A percentile compares a stretch with the other conserved stretches of the same genome.
These are phyloP conservation scores for Elaeagnus macrophylla DNA, from an alignment of 306 rosid species.

Conservation along the genomic window DNA sequence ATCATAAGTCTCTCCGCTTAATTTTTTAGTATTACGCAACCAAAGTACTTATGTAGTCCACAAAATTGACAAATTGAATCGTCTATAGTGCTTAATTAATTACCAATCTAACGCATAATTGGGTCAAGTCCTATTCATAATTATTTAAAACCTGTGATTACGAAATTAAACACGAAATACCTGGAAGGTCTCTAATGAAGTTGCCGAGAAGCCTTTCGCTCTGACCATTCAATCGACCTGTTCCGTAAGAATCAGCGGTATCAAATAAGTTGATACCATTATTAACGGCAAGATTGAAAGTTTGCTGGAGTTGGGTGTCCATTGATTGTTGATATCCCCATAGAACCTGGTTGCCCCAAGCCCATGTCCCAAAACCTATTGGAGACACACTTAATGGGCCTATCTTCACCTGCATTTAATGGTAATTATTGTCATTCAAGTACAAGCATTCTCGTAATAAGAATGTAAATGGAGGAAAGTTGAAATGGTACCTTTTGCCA, in stretches of 20 bases:
- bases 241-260: constrained; percentile 91
- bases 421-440: constrained; percentile 11
- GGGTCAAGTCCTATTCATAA: no score
- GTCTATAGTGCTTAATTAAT: neutral
- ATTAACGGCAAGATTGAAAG: constrained; percentile 61
- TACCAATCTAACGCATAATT: neutral
- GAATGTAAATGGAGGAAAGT: neutral
- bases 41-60: no score
- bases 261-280: constrained; percentile 84
- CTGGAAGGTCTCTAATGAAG: constrained; percentile 63
- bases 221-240: constrained; percentile 83
- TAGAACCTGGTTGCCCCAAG: constrained; percentile 93
- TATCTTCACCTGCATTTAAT: constrained; percentile 51
- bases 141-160: no score
- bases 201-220: constrained; percentile 80
- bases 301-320: constrained; percentile 75
- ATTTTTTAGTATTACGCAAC: no score
- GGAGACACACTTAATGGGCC: constrained; percentile 83
- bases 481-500: constrained; percentile 44
- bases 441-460: neutral
- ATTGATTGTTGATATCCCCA: constrained; percentile 85
- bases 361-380: constrained; percentile 97
- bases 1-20: no score
- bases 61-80: no score
- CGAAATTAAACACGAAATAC: constrained; percentile 19